Evolutionary conservation across 1,284 basidiomycete species (phyloP), one percentile per base, ranked within the genome.

Genomic region (Cryptococcus sp.): DNA sequence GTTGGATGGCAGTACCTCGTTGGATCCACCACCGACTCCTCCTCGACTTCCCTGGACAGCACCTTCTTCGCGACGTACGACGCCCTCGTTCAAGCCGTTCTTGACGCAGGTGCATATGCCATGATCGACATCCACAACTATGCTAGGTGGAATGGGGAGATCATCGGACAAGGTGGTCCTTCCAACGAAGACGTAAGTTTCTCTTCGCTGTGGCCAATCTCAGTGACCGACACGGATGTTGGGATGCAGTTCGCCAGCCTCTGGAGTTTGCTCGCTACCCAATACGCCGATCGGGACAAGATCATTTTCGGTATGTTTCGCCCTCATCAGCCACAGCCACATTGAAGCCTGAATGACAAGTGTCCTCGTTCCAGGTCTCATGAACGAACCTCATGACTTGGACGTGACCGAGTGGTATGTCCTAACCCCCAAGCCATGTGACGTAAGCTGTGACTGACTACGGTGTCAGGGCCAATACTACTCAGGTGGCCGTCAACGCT

Each of bases 1-100:
- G 81, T 85, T 23, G 81, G 81, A 2, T 86, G 84, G 84, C 83
- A 84, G 67, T 74, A 83, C 60, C 81, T 84, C 78, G 83, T 84
- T 20, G 82, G 82, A 49, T 82, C 82, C 13, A 74, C 62, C 48
- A 39, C 50, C 17, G 49, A 51, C 49, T 48, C 57, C 25, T 54
- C 56, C 25, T 66, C 54, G 22, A 59, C 61, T 15, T 63, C 78
- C 30, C 81, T 85, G 66, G 75, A 82, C 68, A 64, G 75, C 19
- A 75, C 63, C 5, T 84, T 83, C 77, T 82, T 85, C 68, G 60
- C 75, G 1, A 69, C 72, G 38, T 85, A 83, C 57, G 70, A 75
- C 53, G 58, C 40, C 22, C 63, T 74, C 39, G 84, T 85, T 25
- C 80, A 84, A 64, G 76, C 81, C n/a, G 81, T 81, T 22, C 73